Percentiles rank a stretch among this genome's conserved stretches.
Conservation (phyloP, 129 eudicot species). For the Helianthus annuus region HanXRQr2.0-SUNRISE NC_035445.2:165845325-165845824, state of each 20-base stretch:
- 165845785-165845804: too few species aligned
- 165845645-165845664: too few species aligned
- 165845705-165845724: too few species aligned
- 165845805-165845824: too few species aligned
- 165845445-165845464: conserved; percentile 86
- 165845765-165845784: too few species aligned
- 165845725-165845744: too few species aligned
- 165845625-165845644: too few species aligned
- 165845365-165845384: conserved; percentile 45
- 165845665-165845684: too few species aligned
- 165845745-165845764: too few species aligned
- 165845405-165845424: conserved; percentile 66
- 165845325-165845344: conserved; percentile 87
- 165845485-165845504: conserved; percentile 97
- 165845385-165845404: conserved; percentile 52
- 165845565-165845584: background rate
- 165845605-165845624: too few species aligned
- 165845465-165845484: conserved; percentile 84
- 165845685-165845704: too few species aligned
- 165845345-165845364: conserved; percentile 69
- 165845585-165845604: background rate
- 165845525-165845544: background rate
- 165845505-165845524: conserved; percentile 87
- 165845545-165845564: background rate
- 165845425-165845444: conserved; percentile 76